Base-by-base conservation (phyloP, 257 asterid species). In the Solanum verrucosum region DNA sequence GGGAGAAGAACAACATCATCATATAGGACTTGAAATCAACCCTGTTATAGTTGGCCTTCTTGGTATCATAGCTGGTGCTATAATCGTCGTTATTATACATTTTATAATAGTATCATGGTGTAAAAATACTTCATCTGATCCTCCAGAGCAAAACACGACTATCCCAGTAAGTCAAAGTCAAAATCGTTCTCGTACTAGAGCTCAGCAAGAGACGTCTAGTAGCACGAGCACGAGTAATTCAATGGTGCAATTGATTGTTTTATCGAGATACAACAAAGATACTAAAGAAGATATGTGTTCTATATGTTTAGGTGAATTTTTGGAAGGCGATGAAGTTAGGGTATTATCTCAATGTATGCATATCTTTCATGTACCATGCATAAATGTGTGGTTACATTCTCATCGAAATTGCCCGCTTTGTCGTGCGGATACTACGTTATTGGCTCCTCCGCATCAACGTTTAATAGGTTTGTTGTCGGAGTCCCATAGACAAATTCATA, bases 341-440 rank as follows among this genome's bases (percentile, higher is more conserved):
- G 88, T 89, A 5, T 35, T 92, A 49, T 84, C 88, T 20, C 84
- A 86, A 29, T 92, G 93, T 33, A 83, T 65, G 1, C 93, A 92
- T 82, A 79, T 79, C 1, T 90, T 89, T 56, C 93, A 88, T 56
- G 92, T 87, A 1, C 13, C 83, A 9, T 90, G 93, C 21, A 88
- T 92, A 23, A 90, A 90, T 56, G 91, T 46, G 84, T 95, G 98
- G 98, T 88, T 95, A 2, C 29, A 65, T n/a, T 87, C 86, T 29
- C 95, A 93, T 38, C 74, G 85, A 4, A 91, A 88, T 84, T 95
- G 95, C 71, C 98, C 97, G 0, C 87, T 94, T 81, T 93, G 97
- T 79, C 94, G 98, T 1, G 91, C 95, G 2, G 84, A 84, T 3
- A 52, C 92, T 2, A 10, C 90, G 29, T 34, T 56, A 56, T 18